Evolutionary conservation across 352 stramenopile genomes (phyloP), one percentile per base, ranked within the genome.

Genomic region (Chrysophaeum taylorii): DNA sequence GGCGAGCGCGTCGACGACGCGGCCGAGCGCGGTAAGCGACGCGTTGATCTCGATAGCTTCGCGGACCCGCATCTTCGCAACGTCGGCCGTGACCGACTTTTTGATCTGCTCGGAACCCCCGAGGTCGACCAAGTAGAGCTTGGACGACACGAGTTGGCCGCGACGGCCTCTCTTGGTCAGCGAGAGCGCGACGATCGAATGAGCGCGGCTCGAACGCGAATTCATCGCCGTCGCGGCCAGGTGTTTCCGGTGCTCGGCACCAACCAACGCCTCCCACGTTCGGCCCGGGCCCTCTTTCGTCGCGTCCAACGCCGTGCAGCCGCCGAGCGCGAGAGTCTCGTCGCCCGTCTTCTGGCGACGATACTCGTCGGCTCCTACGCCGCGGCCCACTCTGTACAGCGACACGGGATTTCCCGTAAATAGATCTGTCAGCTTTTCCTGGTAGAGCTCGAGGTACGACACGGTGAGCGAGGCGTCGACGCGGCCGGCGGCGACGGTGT

Each of bases 41-140:
- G 77, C 42, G 70, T 85, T 85, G 60, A 85, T 85, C 52, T 82
- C 70, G 15, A 85, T 76, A 38, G 79, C 79, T 68, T 85, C 79
- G 35, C 77, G 63, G 67, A 82, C 77, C 37, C 78, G 70, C 66
- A 81, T 64, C n/a, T 50, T 64, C 33, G 74, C 77, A 21, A 75
- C 72, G 37, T 64, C 71, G 27, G 77, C 71, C 71, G 33, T 35
- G 25, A 69, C 67, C 52, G 70, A 79, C 61, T 81, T 82, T 64
- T 84, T 84, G 15, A 78, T 71, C 68, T 84, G 75, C 69, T 84
- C 79, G 37, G 70, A 76, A 15, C 79, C 79, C 43, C 79, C 79
- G 39, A 84, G 70, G 76, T 84, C 79, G 38, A 71, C 73, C 31
- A 84, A 63, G 45, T 81, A 84, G n/a, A 84, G 72, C 27, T 69